Evolutionary conservation across 1,284 basidiomycete genomes (phyloP).

Genomic region (Ganoderma boninense): DNA sequence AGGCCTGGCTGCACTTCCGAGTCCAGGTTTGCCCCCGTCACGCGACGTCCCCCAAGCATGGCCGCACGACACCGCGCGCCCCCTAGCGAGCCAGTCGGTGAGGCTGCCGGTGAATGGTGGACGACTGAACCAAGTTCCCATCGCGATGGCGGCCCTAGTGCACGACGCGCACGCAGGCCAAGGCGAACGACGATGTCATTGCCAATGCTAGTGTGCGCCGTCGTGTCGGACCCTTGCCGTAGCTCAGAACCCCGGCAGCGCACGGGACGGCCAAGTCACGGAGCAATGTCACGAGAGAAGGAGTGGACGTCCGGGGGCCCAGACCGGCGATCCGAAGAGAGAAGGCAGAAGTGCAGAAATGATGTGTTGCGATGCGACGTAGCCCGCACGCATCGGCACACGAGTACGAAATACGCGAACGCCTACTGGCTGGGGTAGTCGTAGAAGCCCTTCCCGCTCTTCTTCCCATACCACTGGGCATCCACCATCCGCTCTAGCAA

Average conservation of each 20-base stretch:
- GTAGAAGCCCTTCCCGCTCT: conserved; percentile 91
- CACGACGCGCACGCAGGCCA: not conserved
- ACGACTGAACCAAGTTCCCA: not conserved
- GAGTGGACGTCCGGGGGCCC: not conserved
- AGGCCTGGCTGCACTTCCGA: not conserved
- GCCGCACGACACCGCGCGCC: not conserved
- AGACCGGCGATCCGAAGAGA: conserved; percentile 8
- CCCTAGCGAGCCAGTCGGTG: conserved; percentile 7
- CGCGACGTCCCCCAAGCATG: conserved; percentile 1
- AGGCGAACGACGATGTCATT: not conserved
- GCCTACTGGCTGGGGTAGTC: conserved; percentile 55
- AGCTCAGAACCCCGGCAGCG: not conserved
- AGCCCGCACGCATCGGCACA: not conserved
- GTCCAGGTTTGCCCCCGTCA: not conserved
- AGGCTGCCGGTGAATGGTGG: conserved; percentile 5
- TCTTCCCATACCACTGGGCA: conserved; percentile 94
- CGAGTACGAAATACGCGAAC: not conserved
- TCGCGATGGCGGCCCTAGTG: not conserved
- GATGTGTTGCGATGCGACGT: not conserved
- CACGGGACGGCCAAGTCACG: conserved; percentile 18
- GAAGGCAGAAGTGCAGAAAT: not conserved
- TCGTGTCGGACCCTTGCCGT: not conserved
- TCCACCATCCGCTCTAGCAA: conserved; percentile 96
- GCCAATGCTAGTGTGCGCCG: not conserved
- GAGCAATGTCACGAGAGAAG: not conserved